Evolutionary conservation across 1,139 yeast species (phyloP).

Genomic region (Pichiaceae sp.): DNA sequence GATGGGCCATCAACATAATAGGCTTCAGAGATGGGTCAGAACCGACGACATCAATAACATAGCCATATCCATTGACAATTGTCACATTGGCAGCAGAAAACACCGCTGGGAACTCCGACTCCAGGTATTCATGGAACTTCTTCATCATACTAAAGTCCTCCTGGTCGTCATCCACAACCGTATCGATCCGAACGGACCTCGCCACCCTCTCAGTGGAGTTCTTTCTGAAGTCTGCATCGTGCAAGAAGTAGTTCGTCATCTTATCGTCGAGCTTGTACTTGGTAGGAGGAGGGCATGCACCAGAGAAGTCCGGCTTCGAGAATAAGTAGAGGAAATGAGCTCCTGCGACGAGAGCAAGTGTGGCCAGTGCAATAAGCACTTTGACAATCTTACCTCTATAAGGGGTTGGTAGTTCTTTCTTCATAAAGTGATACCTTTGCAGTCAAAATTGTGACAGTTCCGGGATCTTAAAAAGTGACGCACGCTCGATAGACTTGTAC

Average conservation of each 20-base stretch:
- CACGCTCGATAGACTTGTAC: too few species aligned
- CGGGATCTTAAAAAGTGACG: too few species aligned
- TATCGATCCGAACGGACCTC: constrained; percentile 33
- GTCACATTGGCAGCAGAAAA: constrained; percentile 30
- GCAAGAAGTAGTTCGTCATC: neutral
- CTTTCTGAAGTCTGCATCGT: neutral
- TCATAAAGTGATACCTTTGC: too few species aligned
- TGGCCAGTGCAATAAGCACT: too few species aligned
- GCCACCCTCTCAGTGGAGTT: constrained; percentile 24
- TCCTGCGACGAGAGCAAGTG: too few species aligned
- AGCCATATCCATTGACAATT: constrained; percentile 40
- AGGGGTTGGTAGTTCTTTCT: too few species aligned
- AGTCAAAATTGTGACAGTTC: too few species aligned
- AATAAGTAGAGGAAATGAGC: too few species aligned
- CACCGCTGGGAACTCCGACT: constrained; percentile 31
- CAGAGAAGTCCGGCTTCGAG: neutral
- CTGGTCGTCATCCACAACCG: constrained; percentile 30
- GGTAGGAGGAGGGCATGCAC: neutral
- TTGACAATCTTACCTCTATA: too few species aligned
- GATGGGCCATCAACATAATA: constrained; percentile 64
- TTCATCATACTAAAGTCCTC: neutral
- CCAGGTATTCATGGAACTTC: neutral
- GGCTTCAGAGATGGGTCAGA: constrained; percentile 47
- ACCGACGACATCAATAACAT: constrained; percentile 31
- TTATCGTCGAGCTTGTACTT: neutral